Evolutionary conservation across 2,329 filamentous ascomycete species (phyloP), one percentile per base, ranked within the genome.

Genomic region (Onygenales sp.): DNA sequence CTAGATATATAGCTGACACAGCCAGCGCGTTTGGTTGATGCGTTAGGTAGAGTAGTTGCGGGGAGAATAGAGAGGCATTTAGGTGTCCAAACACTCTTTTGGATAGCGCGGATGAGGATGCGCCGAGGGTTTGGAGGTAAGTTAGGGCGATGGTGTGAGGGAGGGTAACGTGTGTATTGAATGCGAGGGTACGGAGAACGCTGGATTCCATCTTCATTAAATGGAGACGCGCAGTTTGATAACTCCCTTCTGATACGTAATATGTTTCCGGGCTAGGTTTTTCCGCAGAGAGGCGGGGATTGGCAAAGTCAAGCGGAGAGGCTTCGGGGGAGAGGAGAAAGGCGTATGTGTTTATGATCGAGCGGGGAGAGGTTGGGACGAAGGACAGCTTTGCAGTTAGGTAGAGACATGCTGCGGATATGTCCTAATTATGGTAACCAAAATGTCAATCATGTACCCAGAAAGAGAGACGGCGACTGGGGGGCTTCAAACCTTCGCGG

Each of bases 1-100:
- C 88, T n/a, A 89, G 81, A 66, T 97, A 98, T 34, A 96, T 86
- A 1, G 91, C 88, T 1, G 91, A 88, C 2, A 89, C 88, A 4
- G 93, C 92, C 8, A 98, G 75, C 27, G 85, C 82, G 57, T 86
- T 81, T 1, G 93, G 92, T 67, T 97, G 93, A 65, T 96, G 91
- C 2, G 93, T 97, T 32, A 95, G 75, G 67, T 94, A 96, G 11
- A 96, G 75, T 65, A 94, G 76, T 70, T 97, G 92, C 7, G 93
- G 91, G 44, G 86, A 93, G 36, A 96, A 72, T 9, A 98, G 74
- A 2, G 88, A 85, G 6, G 87, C 83, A 67, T 95, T 97, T n/a
- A 97, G 77, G 64, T 95, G 85, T 50, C 84, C 83, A 43, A 95
- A 75, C 0, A 84, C 81, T 42, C 83, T 79, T 51, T 77, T 75